Base-by-base conservation (phyloP, 2,329 filamentous ascomycete species). In the Huntiella abstrusa region DNA sequence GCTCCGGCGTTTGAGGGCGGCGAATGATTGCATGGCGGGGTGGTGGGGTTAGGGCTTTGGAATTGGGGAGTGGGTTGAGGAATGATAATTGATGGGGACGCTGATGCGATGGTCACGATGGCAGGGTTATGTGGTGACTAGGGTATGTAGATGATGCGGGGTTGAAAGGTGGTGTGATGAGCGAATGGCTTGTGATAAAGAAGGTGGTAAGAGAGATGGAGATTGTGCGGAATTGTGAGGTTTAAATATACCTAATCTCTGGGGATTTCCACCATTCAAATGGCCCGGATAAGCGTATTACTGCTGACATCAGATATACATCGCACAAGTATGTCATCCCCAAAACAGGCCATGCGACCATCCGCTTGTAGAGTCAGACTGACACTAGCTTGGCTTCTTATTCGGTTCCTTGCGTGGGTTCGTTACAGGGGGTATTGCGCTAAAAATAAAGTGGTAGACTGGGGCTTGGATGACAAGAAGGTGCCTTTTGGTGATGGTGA, bases 1-100 rank as follows among this genome's bases (percentile, higher is more conserved):
- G 28, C 70, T 68, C 51, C 70, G 71, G 56, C 70, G 71, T 59
- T 67, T 69, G 50, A 75, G 62, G 52, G 65, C 58, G 38, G 61
- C 60, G 55, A 75, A 70, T 42, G 67, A 66, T 52, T 74, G 70
- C 70, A 72, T 72, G 43, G 4, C 45, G 7, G 12, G 12, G 3
- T 36, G 22, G 22, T 17, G 11, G 38, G 38, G 38, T 17, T 41
- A 17, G 16, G 16, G 16, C 17, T 41, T 13, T 19, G 17, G 6
- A 28, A 13, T 10, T 3, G 5, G 22, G 3, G 8, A 28, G 11
- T 5, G 15, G 28, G 4, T 16, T 15, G 37, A 8, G 16, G 22
- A 16, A 36, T 6, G 41, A 5, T 13, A 35, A 19, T 2, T 4
- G 11, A 28, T 17, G 33, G 19, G 11, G 5, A 34, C 16, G 17